Evolutionary conservation across 2,329 filamentous ascomycete species (phyloP).

Genomic region (Pseudogymnoascus sp.): DNA sequence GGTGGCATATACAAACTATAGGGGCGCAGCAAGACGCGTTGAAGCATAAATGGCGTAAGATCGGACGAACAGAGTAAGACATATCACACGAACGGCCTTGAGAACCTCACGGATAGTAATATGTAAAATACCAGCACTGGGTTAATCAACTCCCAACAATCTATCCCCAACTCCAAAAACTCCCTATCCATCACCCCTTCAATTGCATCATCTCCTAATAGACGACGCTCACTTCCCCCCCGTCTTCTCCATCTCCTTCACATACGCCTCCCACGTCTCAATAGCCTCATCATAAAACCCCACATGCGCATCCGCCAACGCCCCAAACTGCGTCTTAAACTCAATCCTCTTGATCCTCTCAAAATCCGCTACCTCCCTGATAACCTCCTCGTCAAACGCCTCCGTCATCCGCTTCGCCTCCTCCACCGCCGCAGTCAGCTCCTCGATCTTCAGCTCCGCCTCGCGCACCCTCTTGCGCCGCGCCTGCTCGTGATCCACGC

Average conservation of each 20-base stretch:
- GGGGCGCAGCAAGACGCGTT: neutral
- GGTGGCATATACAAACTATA: neutral
- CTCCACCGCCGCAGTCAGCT: constrained; percentile 84
- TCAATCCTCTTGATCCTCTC: constrained; percentile 93
- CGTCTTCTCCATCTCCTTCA: constrained; percentile 78
- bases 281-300: constrained; percentile 76
- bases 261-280: constrained; percentile 80
- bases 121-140: neutral
- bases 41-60: neutral
- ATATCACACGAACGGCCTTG: neutral
- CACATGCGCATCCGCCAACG: constrained; percentile 76
- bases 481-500: constrained; percentile 90
- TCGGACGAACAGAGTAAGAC: neutral
- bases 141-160: neutral
- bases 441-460: constrained; percentile 85
- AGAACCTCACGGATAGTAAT: neutral
- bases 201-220: neutral
- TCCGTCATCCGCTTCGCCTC: constrained; percentile 78
- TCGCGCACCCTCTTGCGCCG: constrained; percentile 81
- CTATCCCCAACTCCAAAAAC: constrained; percentile 3
- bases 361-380: constrained; percentile 87
- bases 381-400: constrained; percentile 92
- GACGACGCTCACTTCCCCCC: constrained; percentile 25
- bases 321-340: constrained; percentile 80
- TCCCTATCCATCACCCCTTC: neutral